These are phyloP conservation scores for Colletotrichum sp. DNA, from an alignment of 2,329 filamentous ascomycete genomes.

Conservation along the genomic window DNA sequence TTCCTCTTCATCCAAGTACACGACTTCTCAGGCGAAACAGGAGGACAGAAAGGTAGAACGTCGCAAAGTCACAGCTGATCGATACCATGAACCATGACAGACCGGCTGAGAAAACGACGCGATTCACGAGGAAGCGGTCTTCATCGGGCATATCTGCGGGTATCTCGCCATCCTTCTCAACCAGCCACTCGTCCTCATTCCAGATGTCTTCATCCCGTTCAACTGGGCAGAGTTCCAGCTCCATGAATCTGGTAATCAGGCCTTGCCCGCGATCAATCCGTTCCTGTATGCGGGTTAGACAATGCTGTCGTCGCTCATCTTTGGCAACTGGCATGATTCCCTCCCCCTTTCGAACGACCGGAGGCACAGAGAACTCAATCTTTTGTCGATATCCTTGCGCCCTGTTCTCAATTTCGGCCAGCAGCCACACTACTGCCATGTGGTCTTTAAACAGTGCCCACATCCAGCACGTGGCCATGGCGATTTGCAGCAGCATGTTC, in stretches of 20 bases:
- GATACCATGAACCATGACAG: conserved; percentile 19
- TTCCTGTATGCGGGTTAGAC: conserved; percentile 1
- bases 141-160: neutral
- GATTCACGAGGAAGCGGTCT: neutral
- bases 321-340: neutral
- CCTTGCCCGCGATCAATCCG: conserved; percentile 6
- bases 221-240: conserved; percentile 4
- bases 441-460: conserved; percentile 6
- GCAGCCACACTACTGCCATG: neutral
- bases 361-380: neutral
- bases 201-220: neutral
- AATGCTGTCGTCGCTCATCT: neutral
- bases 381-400: neutral
- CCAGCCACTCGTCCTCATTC: conserved; percentile 9
- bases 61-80: conserved; percentile 20
- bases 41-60: conserved; percentile 6
- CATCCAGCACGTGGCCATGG: conserved; percentile 9
- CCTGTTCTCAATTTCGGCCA: neutral
- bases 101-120: conserved; percentile 10
- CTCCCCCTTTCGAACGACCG: neutral
- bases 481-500: conserved; percentile 11
- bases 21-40: neutral
- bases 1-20: neutral
- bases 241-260: neutral
- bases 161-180: conserved; percentile 7